Conservation (phyloP, 306 rosid genomes). For the Cajanus cajan region DNA sequence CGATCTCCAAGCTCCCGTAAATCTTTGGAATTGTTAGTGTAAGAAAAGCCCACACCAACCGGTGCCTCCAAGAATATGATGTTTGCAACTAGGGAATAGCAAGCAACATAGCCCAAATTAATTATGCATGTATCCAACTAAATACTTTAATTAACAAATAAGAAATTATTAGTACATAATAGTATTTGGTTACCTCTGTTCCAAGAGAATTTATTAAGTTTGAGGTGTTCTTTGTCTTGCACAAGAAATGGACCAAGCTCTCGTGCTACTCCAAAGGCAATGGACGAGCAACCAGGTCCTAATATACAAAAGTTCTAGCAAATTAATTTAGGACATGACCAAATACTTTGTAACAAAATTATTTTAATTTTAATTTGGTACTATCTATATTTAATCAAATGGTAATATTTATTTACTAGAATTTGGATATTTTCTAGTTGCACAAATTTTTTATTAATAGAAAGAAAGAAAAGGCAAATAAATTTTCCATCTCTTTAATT, state of each 20-base stretch:
- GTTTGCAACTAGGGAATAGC: conserved; percentile 52
- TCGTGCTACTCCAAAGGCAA: background rate
- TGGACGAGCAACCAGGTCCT: too few species aligned
- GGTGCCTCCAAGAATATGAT: conserved; percentile 73
- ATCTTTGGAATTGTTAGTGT: conserved; percentile 57
- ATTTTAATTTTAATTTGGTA: too few species aligned
- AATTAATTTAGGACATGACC: too few species aligned
- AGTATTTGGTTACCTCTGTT: conserved; percentile 42
- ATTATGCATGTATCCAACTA: background rate
- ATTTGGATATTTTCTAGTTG: too few species aligned
- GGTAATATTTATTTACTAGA: too few species aligned
- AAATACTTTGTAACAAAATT: too few species aligned
- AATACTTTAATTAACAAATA: background rate
- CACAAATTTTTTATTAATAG: too few species aligned
- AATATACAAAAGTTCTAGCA: too few species aligned
- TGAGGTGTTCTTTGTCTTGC: conserved; percentile 28
- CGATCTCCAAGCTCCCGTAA: conserved; percentile 55
- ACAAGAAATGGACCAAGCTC: conserved; percentile 79
- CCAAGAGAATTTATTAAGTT: conserved; percentile 56
- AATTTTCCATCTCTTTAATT: too few species aligned
- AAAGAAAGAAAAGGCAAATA: too few species aligned
- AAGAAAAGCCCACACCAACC: conserved; percentile 71
- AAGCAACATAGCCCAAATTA: background rate
- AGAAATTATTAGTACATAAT: background rate
- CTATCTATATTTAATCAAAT: too few species aligned